These are phyloP conservation scores for Hylodesmum podocarpum DNA, from an alignment of 306 rosid species.

Conservation along the genomic window DNA sequence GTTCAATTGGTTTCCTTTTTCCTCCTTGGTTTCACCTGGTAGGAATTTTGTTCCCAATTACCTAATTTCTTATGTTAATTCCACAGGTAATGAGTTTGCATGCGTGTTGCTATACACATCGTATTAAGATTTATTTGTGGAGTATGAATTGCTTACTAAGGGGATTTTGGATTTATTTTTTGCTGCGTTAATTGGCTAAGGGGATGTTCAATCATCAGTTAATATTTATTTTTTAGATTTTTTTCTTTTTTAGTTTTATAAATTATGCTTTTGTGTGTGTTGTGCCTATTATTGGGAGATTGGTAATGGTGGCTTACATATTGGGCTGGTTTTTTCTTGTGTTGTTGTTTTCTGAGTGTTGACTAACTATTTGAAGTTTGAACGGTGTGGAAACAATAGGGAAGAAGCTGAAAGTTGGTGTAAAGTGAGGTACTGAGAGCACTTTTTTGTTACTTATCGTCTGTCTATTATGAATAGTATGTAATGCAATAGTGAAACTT, in stretches of 20 bases:
- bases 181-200: neutral
- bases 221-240: neutral
- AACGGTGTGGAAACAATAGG: neutral
- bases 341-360: neutral
- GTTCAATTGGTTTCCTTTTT: slow-evolving; percentile 19
- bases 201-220: neutral
- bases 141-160: slow-evolving; percentile 24
- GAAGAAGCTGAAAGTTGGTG: neutral
- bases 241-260: no score
- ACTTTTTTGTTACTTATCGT: neutral
- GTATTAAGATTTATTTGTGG: slow-evolving; percentile 24
- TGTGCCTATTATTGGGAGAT: slow-evolving; percentile 11
- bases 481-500: neutral
- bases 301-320: neutral
- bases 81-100: neutral
- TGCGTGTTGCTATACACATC: slow-evolving; percentile 7
- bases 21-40: slow-evolving; percentile 1
- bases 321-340: neutral
- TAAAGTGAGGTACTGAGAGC: neutral
- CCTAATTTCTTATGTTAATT: neutral
- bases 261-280: slow-evolving; percentile 8
- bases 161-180: neutral
- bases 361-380: neutral
- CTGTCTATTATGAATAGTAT: neutral
- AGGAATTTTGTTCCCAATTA: slow-evolving; percentile 6